Evolutionary conservation across 1,284 basidiomycete species (phyloP), one percentile per base, ranked within the genome.

Genomic region (Ceratobasidium sp.): DNA sequence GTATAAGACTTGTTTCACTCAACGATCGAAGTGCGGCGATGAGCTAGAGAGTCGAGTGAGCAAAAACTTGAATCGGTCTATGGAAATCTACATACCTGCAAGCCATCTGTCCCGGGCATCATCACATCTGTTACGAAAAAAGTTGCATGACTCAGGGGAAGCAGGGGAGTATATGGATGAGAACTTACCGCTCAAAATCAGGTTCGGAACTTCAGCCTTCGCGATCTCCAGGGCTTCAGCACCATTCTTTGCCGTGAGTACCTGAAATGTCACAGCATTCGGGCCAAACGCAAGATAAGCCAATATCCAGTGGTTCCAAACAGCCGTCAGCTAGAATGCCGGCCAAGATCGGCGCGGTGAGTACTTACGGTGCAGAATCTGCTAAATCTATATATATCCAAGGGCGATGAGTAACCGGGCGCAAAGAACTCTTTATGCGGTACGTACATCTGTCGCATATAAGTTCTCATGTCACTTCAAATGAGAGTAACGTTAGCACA

Each of bases 191-290:
- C 80, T 79, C 10, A 83, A 76, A 70, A 84, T 79, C 75, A 55
- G 79, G 77, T 74, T 75, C 8, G 76, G 79, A 8, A 74, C 58
- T 6, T 60, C 61, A 16, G 70, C 72, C 32, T 76, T 70, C 53
- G 79, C 79, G n/a, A 79, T 65, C 3, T 80, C 77, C 21, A 82
- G 74, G 1, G 80, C 82, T 65, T 82, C 79, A 41, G 77, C 73
- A 0, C 83, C 83, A 71, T 84, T 80, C 10, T 76, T 69, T 10
- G 82, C 83, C 74, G 81, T 80, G 2, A 81, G 75, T n/a, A 84
- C 77, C 75, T 77, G 50, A 23, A 14, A 32, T 26, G 30, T 23
- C 36, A 28, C 23, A 28, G 30, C 36, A 43, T 43, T 2, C 4
- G n/a, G 74, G 39, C 74, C 74, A 36, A 32, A 36, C 12, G 14